phyloP scores from a whole-genome alignment of 1,139 yeast genomes.

The Yamadazyma triangularis region DNA sequence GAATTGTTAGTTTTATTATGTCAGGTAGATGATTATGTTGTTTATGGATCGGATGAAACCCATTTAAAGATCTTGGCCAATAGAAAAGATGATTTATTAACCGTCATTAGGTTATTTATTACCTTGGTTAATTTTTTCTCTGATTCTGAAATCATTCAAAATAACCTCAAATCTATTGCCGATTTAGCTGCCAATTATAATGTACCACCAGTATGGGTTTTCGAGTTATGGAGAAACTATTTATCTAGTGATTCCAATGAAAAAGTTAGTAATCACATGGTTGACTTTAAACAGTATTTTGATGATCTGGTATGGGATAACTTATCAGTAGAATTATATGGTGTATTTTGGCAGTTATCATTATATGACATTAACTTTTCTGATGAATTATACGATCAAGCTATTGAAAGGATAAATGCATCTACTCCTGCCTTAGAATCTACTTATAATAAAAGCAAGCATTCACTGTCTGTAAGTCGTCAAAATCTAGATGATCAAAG shows the following conservation, averaged over 20 bases:
- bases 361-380: conserved; percentile 71
- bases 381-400: conserved; percentile 46
- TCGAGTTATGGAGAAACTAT: conserved; percentile 70
- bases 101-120: conserved; percentile 60
- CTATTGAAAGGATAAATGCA: conserved; percentile 23
- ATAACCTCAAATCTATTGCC: conserved; percentile 39
- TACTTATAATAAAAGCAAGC: conserved; percentile 25
- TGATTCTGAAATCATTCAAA: conserved; percentile 27
- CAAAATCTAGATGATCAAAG: conserved; percentile 21
- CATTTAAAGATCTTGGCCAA: conserved; percentile 73
- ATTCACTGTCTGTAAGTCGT: conserved; percentile 25
- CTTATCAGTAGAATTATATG: conserved; percentile 46
- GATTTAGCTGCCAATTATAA: conserved; percentile 46
- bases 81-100: conserved; percentile 65
- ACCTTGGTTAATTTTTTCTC: conserved; percentile 56
- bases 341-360: conserved; percentile 69
- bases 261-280: neutral
- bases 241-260: conserved; percentile 11
- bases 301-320: conserved; percentile 18
- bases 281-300: neutral
- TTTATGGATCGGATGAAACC: conserved; percentile 35
- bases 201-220: conserved; percentile 65
- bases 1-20: conserved; percentile 67
- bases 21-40: conserved; percentile 42
- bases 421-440: conserved; percentile 19